Evolutionary conservation across 495 filamentous ascomycete species (phyloP), one percentile per base, ranked within the genome.

Genomic region (Elaphomyces granulatus): DNA sequence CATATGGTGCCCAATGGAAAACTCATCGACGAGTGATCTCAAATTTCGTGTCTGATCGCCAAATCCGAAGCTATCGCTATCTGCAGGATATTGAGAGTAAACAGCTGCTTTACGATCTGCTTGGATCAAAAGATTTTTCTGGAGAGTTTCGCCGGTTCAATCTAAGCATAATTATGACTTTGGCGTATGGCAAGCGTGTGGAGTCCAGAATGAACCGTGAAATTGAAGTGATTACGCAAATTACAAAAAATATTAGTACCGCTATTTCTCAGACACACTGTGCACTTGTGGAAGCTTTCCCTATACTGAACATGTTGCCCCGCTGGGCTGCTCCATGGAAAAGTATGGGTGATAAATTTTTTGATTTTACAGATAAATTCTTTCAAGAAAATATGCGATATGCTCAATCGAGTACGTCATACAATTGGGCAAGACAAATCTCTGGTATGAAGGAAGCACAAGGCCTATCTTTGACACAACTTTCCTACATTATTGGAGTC

Each of bases 401-500:
- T 46, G 15, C 36, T n/a, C n/a, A n/a, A n/a, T n/a, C n/a, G n/a
- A n/a, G n/a, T n/a, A n/a, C n/a, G n/a, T n/a, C n/a, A n/a, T 33
- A 23, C 9, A 20, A 9, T 15, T n/a, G n/a, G n/a, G n/a, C n/a
- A n/a, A n/a, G n/a, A 9, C 20, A 44, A 4, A 45, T 45, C 15
- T n/a, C n/a, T n/a, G n/a, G n/a, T n/a, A n/a, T n/a, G n/a, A n/a
- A n/a, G n/a, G n/a, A n/a, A n/a, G n/a, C n/a, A n/a, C n/a, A n/a
- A n/a, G n/a, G n/a, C n/a, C n/a, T n/a, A n/a, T n/a, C n/a, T n/a
- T n/a, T n/a, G n/a, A 38, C 48, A 14, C 51, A 67, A 38, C 42
- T 53, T 15, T 48, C 51, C 0, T 67, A 66, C 39, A 54, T 68
- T 4, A 49, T 63, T 8, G 66, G 63, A 6, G 60, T 58, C 6